Evolutionary conservation across 2,329 filamentous ascomycete genomes (phyloP).

Genomic region (Gremmenia infestans): DNA sequence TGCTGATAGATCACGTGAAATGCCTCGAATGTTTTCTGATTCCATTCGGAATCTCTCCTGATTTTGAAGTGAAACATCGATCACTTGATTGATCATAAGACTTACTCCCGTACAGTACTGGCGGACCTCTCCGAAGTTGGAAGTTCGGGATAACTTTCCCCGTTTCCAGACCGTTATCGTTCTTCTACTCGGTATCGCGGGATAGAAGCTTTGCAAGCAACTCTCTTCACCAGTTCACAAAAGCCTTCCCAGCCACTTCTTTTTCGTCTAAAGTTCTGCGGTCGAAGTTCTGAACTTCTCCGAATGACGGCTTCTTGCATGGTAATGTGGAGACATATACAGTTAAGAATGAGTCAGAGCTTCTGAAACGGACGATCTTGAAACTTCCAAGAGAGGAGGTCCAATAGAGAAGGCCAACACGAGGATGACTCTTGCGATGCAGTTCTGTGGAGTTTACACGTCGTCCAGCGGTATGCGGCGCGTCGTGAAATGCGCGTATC

Average conservation of each 20-base stretch:
- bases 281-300: neutral
- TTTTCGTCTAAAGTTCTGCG: neutral
- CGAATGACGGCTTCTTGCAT: conserved; percentile 21
- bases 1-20: neutral
- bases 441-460: conserved; percentile 10
- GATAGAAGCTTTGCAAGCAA: neutral
- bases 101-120: neutral
- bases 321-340: conserved; percentile 17
- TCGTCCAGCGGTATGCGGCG: conserved; percentile 22
- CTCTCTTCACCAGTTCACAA: neutral
- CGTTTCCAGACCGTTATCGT: neutral
- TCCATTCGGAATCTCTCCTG: neutral
- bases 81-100: neutral
- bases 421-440: conserved; percentile 17
- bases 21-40: neutral
- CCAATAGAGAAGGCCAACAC: conserved; percentile 17
- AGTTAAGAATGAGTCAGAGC: conserved; percentile 26
- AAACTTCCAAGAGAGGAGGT: conserved; percentile 20
- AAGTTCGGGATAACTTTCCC: neutral
- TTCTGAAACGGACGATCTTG: conserved; percentile 26
- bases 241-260: conserved; percentile 4
- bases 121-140: neutral
- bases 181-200: neutral
- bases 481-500: conserved; percentile 23
- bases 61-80: neutral